Percentiles rank a stretch among this genome's conserved stretches.
phyloP scores from a whole-genome alignment of 768 basidiomycete species.

The Kwoniella dendrophila region DNA sequence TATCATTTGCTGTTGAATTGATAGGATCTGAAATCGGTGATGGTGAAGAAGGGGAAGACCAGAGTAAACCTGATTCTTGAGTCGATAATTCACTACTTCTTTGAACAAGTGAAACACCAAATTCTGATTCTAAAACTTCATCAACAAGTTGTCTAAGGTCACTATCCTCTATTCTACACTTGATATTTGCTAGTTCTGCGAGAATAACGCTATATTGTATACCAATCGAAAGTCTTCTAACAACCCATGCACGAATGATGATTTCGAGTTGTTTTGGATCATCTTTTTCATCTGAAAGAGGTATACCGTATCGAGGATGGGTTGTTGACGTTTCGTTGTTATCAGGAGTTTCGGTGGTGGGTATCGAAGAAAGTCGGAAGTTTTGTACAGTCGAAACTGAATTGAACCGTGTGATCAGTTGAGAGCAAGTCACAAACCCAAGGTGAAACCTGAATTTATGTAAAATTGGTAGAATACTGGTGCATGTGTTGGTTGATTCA shows the following conservation, averaged over 20 bases:
- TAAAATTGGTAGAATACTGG: constrained; percentile 30
- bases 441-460: constrained; percentile 35
- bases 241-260: constrained; percentile 6
- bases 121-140: background rate
- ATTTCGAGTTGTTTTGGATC: background rate
- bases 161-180: background rate
- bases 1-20: background rate
- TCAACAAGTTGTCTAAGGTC: background rate
- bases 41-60: constrained; percentile 1
- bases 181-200: constrained; percentile 2
- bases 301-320: no score
- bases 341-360: background rate
- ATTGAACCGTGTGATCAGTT: constrained; percentile 39
- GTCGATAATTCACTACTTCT: background rate
- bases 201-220: constrained; percentile 1
- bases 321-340: background rate
- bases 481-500: constrained; percentile 7
- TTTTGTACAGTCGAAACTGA: background rate
- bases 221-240: constrained; percentile 15
- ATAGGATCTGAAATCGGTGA: background rate
- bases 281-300: background rate
- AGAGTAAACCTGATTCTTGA: constrained; percentile 19
- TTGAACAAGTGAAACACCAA: background rate
- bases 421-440: constrained; percentile 34
- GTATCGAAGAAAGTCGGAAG: background rate